phyloP scores from a whole-genome alignment of 768 basidiomycete genomes.

The Scleroderma citrinum region DNA sequence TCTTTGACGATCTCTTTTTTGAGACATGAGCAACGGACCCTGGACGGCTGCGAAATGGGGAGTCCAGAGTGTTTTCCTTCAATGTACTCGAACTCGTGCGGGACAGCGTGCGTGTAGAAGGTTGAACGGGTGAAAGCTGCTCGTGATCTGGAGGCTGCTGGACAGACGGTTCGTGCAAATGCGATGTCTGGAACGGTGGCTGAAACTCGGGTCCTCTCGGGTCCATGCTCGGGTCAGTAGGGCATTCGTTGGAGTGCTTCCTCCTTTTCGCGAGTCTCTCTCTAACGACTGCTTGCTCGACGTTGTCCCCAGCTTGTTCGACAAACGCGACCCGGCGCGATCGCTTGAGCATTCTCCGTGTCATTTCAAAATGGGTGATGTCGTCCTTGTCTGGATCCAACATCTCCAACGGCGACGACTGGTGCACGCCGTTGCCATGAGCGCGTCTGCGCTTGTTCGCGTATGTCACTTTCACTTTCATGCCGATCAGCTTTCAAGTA shows the following conservation, averaged over 20 bases:
- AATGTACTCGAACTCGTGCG: slow-evolving; percentile 36
- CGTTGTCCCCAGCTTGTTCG: slow-evolving; percentile 17
- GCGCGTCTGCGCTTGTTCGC: slow-evolving; percentile 28
- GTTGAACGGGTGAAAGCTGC: slow-evolving; percentile 40
- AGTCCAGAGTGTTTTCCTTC: slow-evolving; percentile 41
- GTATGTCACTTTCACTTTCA: slow-evolving; percentile 22
- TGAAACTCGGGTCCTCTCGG: slow-evolving; percentile 14
- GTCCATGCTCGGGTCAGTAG: slow-evolving; percentile 5
- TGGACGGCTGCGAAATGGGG: slow-evolving; percentile 44
- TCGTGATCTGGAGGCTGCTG: slow-evolving; percentile 23
- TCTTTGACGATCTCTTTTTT: slow-evolving; percentile 12
- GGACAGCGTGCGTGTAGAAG: slow-evolving; percentile 28
- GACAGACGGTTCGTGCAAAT: slow-evolving; percentile 18
- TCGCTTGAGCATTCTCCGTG: slow-evolving; percentile 42
- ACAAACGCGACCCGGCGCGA: slow-evolving; percentile 33
- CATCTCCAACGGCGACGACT: slow-evolving; percentile 25
- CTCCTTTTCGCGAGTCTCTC: slow-evolving; percentile 30
- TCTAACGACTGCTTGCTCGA: slow-evolving; percentile 6
- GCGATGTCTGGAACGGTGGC: slow-evolving; percentile 18
- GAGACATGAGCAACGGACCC: slow-evolving; percentile 36
- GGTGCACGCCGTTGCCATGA: slow-evolving; percentile 5
- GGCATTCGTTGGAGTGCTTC: slow-evolving; percentile 19
- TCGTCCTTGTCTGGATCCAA: slow-evolving; percentile 24
- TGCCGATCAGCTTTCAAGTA: too few relatives aligned
- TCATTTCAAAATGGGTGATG: slow-evolving; percentile 36